Percentiles rank a stretch among this genome's conserved stretches.
Conservation (phyloP, 2,329 filamentous ascomycete genomes). For the Fusarium armeniacum region DNA sequence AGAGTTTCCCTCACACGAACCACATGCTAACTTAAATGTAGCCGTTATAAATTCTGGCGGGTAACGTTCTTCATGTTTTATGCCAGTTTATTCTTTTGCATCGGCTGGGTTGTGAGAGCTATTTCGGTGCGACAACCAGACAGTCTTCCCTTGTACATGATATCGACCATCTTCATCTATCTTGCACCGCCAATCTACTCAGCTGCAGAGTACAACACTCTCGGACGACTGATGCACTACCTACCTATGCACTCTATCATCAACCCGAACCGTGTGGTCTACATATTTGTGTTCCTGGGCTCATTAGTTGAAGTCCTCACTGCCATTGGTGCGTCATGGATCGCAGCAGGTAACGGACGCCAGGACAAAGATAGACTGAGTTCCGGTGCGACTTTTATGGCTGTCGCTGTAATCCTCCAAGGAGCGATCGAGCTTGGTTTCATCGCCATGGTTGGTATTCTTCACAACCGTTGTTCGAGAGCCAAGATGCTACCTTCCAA, state of each 20-base stretch:
- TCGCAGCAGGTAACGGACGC: slow-evolving; percentile 42
- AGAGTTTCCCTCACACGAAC: rapidly evolving
- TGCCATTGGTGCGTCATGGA: slow-evolving; percentile 46
- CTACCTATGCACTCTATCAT: slow-evolving; percentile 47
- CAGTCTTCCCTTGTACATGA: slow-evolving; percentile 45
- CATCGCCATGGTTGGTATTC: slow-evolving; percentile 40
- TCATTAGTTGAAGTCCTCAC: slow-evolving; percentile 45
- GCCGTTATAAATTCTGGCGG: slow-evolving; percentile 47
- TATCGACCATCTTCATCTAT: slow-evolving; percentile 48
- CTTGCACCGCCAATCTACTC: slow-evolving; percentile 46
- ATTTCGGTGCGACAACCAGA: slow-evolving; percentile 41
- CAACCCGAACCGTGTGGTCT: slow-evolving; percentile 48
- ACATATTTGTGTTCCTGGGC: slow-evolving; percentile 48
- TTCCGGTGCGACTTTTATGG: slow-evolving; percentile 68
- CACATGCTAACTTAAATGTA: slow-evolving; percentile 2
- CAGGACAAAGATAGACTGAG: slow-evolving; percentile 68
- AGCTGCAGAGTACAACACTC: slow-evolving; percentile 49
- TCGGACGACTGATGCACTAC: slow-evolving; percentile 48
- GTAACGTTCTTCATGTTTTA: slow-evolving; percentile 51
- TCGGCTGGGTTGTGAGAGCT: slow-evolving; percentile 43
- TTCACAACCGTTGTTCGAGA: slow-evolving; percentile 38
- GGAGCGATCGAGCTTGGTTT: slow-evolving; percentile 43
- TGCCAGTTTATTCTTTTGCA: slow-evolving; percentile 41
- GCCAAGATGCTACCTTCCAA: slow-evolving; percentile 45
- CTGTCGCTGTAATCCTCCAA: slow-evolving; percentile 62